These are phyloP conservation scores for Peronospora belbahrii DNA, from an alignment of 352 stramenopile species.

Conservation along the genomic window DNA sequence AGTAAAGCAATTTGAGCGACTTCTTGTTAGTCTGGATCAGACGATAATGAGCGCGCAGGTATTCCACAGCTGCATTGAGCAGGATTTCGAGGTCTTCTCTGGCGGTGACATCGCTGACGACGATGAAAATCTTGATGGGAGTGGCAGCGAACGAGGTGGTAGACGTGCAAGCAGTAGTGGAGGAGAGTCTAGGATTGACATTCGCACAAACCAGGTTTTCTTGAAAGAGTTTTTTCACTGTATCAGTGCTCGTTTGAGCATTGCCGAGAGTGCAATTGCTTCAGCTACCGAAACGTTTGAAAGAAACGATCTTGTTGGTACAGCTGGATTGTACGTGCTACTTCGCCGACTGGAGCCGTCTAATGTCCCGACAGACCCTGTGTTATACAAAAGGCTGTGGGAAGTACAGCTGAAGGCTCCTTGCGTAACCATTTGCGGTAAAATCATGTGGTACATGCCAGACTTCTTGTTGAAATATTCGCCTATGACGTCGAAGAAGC, in stretches of 20 bases:
- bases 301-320: constrained; percentile 78
- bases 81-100: constrained; percentile 83
- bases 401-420: constrained; percentile 76
- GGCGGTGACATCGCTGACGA: constrained; percentile 48
- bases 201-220: constrained; percentile 76
- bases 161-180: constrained; percentile 52
- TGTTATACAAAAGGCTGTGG: constrained; percentile 89
- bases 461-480: constrained; percentile 84
- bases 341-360: constrained; percentile 75
- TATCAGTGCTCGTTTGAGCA: constrained; percentile 56
- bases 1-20: constrained; percentile 78
- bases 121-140: constrained; percentile 51
- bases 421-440: constrained; percentile 75
- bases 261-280: constrained; percentile 67
- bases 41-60: constrained; percentile 85
- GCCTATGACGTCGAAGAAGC: constrained; percentile 78
- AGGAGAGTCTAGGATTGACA: constrained; percentile 69
- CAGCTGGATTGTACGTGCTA: constrained; percentile 87
- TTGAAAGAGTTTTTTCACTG: constrained; percentile 84
- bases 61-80: constrained; percentile 84
- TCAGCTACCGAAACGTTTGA: constrained; percentile 86
- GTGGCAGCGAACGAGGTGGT: constrained; percentile 39
- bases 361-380: constrained; percentile 78
- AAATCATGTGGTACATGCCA: constrained; percentile 80
- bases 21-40: constrained; percentile 83